Evolutionary conservation across 805 yeast species (phyloP), one percentile per base, ranked within the genome.

Genomic region (Yarrowia deformans): DNA sequence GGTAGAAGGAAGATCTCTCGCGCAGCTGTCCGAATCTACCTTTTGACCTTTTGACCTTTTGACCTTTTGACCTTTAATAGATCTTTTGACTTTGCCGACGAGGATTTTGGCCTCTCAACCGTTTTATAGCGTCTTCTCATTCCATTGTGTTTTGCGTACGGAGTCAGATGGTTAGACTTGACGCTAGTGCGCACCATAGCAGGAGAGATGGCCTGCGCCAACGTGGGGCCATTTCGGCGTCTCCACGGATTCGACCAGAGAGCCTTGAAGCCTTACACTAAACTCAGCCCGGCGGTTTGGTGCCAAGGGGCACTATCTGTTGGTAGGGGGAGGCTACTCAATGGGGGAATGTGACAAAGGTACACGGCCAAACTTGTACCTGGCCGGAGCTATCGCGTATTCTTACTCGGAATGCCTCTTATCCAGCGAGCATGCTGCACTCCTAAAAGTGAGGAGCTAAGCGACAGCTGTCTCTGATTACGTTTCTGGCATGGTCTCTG

Each of bases 161-260:
- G 16, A 10, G 7, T 32, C 19, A 12, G n/a, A 16, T n/a, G 19
- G 37, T 34, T 50, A 32, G 40, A 9, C 34, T 50, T 50, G 56
- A 40, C 39, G 56, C 56, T 50, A 50, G 39, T 18, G 23, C 9
- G 8, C 18, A 0, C 39, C 23, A 34, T n/a, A n/a, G 32, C 16
- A 14, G 48, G 9, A 48, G 52, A 48, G n/a, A 48, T 18, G 54
- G 12, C 12, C 19, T 12, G 23, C 5, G 54, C 40, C 58, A 35
- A 18, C 58, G n/a, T 52, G 43, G 32, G 40, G 40, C n/a, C 39
- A 43, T 52, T 52, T 52, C 56, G 56, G 40, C 5, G 29, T 4
- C 40, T 50, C 58, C 58, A 35, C 58, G 58, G 58, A 52, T n/a
- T 29, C 34, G 12, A 16, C 35, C 19, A 46, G 29, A 46, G 29